Base-by-base conservation (phyloP, 495 filamentous ascomycete species). In the Tuber microsphaerosporum region DNA sequence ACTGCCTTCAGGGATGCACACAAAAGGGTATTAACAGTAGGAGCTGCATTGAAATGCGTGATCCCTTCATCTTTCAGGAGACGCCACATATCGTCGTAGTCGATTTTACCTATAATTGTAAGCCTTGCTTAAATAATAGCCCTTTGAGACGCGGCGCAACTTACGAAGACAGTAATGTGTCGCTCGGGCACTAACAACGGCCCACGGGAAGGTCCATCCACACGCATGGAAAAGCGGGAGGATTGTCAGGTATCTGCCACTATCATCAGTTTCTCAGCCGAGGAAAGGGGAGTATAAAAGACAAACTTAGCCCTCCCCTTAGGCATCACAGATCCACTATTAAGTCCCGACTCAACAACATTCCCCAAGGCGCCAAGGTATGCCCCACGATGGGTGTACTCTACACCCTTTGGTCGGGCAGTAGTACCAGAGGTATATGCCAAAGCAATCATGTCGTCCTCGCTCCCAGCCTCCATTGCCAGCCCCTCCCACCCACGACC, bases 401-500 rank as follows among this genome's bases (percentile, higher is more conserved):
- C 91, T 3, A 97, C 95, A 42, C 96, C 95, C 83, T 99, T 99
- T 2, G 95, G 95, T 56, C 87, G 88, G 16, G 94, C 92, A 3
- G 95, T 99, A 19, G 95, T 99, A 16, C 95, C 95, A 78, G 91
- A 94, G 0, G 95, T 99, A 85, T 97, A 98, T 17, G 92, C 90
- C 75, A 94, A 85, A n/a, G 94, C 93, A 75, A 98, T 88, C 78
- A 91, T 85, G 75, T 88, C 90, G 76, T 97, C 91, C 83, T 99
- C 95, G 81, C 92, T 86, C 4, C 85, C 84, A 8, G 87, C 86
- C 79, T 93, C 90, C 14, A 87, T 85, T 61, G 91, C 86, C 41
- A 98, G 86, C 0, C 89, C 93, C 14, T 86, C 86, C 95, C 95
- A 99, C 44, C 94, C 94, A 71, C 88, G 86, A 43, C 75, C 75